Evolutionary conservation across 108 stramenopile genomes (phyloP).

Genomic region (Nitzschia inconspicua): DNA sequence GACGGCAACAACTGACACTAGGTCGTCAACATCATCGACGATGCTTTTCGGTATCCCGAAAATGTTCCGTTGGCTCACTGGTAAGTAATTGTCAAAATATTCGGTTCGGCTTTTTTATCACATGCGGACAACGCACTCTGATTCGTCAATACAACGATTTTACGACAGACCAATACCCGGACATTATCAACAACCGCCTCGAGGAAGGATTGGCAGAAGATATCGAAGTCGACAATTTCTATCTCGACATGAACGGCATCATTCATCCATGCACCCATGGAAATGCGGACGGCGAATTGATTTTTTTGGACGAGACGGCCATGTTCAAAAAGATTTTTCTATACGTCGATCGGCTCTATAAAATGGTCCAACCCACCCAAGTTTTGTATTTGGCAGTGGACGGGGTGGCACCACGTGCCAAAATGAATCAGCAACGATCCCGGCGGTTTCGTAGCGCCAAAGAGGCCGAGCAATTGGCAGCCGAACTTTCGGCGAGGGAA

Average conservation of each 20-base stretch:
- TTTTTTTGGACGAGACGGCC: constrained; percentile 89
- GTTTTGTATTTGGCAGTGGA: constrained; percentile 96
- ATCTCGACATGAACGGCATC: constrained; percentile 99
- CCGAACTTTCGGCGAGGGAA: constrained; percentile 79
- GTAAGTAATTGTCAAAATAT: too few relatives aligned
- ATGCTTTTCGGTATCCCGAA: constrained; percentile 92
- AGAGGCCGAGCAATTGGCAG: constrained; percentile 86
- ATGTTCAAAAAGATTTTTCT: constrained; percentile 98
- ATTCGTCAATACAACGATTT: too few relatives aligned
- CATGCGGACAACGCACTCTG: too few relatives aligned
- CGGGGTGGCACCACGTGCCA: constrained; percentile 98
- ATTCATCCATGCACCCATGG: constrained; percentile 98
- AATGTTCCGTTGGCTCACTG: constrained; percentile 99
- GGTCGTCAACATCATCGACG: constrained; percentile 13
- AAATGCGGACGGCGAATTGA: constrained; percentile 77
- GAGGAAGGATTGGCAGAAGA: constrained; percentile 56
- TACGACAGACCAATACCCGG: constrained; percentile 97
- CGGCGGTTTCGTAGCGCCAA: constrained; percentile 94
- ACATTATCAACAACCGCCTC: constrained; percentile 91
- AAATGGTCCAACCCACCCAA: constrained; percentile 84
- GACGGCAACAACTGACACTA: not conserved
- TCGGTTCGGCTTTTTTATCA: too few relatives aligned
- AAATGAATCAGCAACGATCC: constrained; percentile 99
- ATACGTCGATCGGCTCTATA: constrained; percentile 94
- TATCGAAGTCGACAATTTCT: constrained; percentile 88